Conservation (phyloP, 371 early-diverging fungal species). For the Mycotypha africana region DNA sequence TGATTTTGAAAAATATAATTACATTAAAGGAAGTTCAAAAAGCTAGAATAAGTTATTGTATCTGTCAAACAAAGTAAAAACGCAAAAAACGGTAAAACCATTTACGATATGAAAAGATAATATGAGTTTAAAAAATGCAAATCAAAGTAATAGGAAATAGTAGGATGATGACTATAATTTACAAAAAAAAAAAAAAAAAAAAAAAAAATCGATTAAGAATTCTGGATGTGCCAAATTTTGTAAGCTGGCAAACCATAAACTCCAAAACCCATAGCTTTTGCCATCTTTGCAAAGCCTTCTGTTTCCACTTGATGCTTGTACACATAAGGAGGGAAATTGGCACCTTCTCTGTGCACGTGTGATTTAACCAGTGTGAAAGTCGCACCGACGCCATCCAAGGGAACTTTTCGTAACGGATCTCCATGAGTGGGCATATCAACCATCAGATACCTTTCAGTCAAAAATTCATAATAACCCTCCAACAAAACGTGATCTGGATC, state of each 20-base stretch:
- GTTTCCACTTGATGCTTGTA: constrained; percentile 67
- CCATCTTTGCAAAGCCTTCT: constrained; percentile 71
- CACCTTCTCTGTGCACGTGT: constrained; percentile 59
- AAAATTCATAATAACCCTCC: constrained; percentile 35
- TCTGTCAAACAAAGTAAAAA: too few species aligned
- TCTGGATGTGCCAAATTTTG: constrained; percentile 27
- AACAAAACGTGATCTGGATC: constrained; percentile 29
- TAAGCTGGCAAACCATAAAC: constrained; percentile 42
- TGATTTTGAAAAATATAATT: too few species aligned
- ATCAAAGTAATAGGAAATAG: too few species aligned
- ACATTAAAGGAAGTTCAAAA: too few species aligned
- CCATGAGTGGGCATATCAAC: constrained; percentile 42
- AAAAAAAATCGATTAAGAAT: constrained; percentile 1
- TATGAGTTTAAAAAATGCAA: too few species aligned
- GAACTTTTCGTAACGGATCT: constrained; percentile 15
- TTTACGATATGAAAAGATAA: too few species aligned
- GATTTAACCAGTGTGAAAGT: constrained; percentile 56
- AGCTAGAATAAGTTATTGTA: too few species aligned
- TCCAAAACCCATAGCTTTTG: constrained; percentile 46
- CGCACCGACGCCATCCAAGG: constrained; percentile 19
- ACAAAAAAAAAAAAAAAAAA: too few species aligned
- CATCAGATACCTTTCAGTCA: constrained; percentile 26
- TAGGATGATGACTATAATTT: too few species aligned
- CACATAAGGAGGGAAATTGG: constrained; percentile 55
- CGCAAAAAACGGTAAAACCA: too few species aligned